phyloP scores from a whole-genome alignment of 2,329 filamentous ascomycete species.

The Zasmidium citrigriseum region DNA sequence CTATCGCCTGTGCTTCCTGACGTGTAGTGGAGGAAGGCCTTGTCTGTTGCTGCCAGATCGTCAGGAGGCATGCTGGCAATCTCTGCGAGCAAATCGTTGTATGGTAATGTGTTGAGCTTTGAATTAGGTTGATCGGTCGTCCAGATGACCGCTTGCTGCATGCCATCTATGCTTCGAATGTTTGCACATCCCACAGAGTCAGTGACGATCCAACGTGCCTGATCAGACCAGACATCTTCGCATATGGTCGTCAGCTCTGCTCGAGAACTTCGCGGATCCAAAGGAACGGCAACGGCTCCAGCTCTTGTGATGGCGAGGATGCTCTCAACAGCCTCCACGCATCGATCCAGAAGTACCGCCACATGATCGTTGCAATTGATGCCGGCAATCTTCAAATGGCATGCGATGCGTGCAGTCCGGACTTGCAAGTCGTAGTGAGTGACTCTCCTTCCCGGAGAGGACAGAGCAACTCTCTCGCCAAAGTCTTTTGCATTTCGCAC shows the following conservation, averaged over 20 bases:
- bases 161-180: not conserved
- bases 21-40: conserved; percentile 1
- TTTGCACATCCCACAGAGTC: not conserved
- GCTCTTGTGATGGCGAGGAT: not conserved
- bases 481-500: not conserved
- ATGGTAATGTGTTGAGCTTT: not conserved
- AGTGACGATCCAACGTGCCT: not conserved
- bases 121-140: not conserved
- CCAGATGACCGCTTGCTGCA: not conserved
- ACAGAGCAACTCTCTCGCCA: not conserved
- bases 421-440: not conserved
- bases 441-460: not conserved
- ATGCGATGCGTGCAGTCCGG: not conserved
- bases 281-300: not conserved
- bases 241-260: not conserved
- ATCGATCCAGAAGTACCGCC: not conserved
- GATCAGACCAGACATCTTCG: not conserved
- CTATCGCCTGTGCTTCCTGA: not conserved
- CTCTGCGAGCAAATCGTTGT: not conserved
- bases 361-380: not conserved
- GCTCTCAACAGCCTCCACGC: conserved; percentile 1
- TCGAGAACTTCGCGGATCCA: not conserved
- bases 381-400: not conserved
- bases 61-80: not conserved
- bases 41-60: not conserved